Evolutionary conservation across 192 early-diverging fungal genomes (phyloP), one percentile per base, ranked within the genome.

Genomic region (Coemansia aciculifera): DNA sequence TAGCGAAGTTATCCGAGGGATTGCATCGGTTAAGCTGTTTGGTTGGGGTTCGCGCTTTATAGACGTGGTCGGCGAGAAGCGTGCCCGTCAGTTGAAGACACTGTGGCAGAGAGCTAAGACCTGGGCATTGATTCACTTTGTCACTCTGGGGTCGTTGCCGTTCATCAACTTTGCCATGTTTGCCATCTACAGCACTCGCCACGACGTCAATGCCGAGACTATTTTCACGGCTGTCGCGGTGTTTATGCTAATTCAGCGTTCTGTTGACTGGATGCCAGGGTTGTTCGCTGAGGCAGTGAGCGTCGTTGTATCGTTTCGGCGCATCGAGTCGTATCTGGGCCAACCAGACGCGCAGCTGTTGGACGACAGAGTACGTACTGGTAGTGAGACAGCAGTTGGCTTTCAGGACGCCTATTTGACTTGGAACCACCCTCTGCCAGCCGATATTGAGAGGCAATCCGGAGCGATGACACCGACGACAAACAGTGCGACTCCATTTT

Each of bases 11-110:
- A 73, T 94, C 24, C 86, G 90, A 65, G 94, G 93, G 17, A 96
- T 98, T 38, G 83, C 92, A 23, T 90, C 96, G 39, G 86, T 98
- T 46, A 98, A 98, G 73, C 86, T 97, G 75, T 92, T 91, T 84
- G 90, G 89, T n/a, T 94, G 92, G 92, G 91, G 90, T 65, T 60
- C 81, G 8, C 84, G 85, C 51, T 93, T 97, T 69, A 77, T 88
- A 51, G 75, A 85, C n/a, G 85, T 89, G 51, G 83, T 96, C n/a
- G 86, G 86, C 21, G 77, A 81, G 10, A 80, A 82, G 8, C 85
- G 91, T 34, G 81, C 81, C 9, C 75, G 71, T 39, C 91, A 93
- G 74, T 63, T 92, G 27, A 67, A 71, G 31, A 66, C 67, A 8
- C 76, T 90, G 63, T 78, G 79, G 76, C 59, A 75, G 48, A 63